A percentile compares a stretch with the other conserved stretches of the same genome.
Conservation (phyloP, 163 green algal species). For the Trebouxia gelatinosa region DNA sequence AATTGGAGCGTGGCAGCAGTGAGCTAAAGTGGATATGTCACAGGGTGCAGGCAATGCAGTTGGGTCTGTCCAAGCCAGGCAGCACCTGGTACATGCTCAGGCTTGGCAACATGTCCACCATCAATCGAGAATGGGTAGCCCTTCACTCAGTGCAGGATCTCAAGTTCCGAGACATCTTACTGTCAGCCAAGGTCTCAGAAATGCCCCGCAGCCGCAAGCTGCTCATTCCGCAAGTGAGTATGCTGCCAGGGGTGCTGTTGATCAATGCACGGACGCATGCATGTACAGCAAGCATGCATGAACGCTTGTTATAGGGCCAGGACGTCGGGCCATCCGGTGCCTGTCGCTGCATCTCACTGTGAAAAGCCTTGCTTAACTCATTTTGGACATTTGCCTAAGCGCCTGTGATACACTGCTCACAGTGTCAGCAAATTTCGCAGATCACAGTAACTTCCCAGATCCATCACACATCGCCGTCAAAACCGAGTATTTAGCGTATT, state of each 20-base stretch:
- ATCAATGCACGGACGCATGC: no score
- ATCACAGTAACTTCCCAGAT: background rate
- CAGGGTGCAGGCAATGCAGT: constrained; percentile 44
- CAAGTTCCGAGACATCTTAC: constrained; percentile 69
- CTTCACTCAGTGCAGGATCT: constrained; percentile 72
- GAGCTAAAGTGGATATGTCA: background rate
- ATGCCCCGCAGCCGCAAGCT: background rate
- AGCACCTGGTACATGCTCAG: constrained; percentile 71
- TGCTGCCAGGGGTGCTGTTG: background rate
- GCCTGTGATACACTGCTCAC: background rate
- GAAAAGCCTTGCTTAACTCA: background rate
- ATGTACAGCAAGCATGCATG: background rate
- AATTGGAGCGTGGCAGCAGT: background rate
- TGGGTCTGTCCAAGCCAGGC: constrained; percentile 22
- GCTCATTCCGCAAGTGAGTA: constrained; percentile 13
- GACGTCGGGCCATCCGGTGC: background rate
- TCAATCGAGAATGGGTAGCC: constrained; percentile 84
- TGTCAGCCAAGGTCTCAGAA: constrained; percentile 44
- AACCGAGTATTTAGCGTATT: no score
- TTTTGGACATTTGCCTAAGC: background rate
- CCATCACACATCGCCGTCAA: no score
- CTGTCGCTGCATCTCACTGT: background rate
- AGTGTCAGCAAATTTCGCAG: background rate
- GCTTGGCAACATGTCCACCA: constrained; percentile 82
- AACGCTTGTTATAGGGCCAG: background rate